Evolutionary conservation across 2,329 filamentous ascomycete genomes (phyloP).

Genomic region (Chalaropsis ovoidea): DNA sequence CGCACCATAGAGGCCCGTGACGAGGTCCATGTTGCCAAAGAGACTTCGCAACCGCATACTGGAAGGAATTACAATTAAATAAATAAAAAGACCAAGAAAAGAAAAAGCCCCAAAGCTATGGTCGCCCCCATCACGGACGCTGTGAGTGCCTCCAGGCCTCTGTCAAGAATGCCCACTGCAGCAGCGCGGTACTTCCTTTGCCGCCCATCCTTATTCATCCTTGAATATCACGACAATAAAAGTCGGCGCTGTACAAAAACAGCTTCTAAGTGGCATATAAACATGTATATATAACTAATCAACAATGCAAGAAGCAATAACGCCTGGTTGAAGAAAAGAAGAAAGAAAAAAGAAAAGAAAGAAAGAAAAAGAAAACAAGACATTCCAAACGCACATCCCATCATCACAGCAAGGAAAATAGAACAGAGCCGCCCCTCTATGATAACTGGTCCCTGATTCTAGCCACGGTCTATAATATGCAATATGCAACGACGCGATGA

Average conservation of each 20-base stretch:
- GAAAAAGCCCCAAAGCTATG: background rate
- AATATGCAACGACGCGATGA: background rate
- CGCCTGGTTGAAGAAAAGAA: background rate
- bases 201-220: slow-evolving; percentile 8
- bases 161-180: background rate
- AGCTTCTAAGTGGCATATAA: background rate
- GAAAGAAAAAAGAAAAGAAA: background rate
- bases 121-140: background rate
- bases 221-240: slow-evolving; percentile 9
- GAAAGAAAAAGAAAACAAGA: background rate
- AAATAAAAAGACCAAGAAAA: background rate
- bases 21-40: background rate
- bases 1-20: slow-evolving; percentile 11
- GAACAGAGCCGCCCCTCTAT: background rate
- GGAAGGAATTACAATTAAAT: background rate
- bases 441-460: background rate
- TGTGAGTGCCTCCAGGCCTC: background rate
- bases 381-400: background rate
- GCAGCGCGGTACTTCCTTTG: slow-evolving; percentile 7
- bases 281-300: background rate
- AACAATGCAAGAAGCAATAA: background rate
- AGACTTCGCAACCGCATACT: background rate
- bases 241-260: background rate
- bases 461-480: background rate
- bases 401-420: background rate